These are phyloP conservation scores for Trametes elegans DNA, from an alignment of 768 basidiomycete genomes.

Conservation along the genomic window DNA sequence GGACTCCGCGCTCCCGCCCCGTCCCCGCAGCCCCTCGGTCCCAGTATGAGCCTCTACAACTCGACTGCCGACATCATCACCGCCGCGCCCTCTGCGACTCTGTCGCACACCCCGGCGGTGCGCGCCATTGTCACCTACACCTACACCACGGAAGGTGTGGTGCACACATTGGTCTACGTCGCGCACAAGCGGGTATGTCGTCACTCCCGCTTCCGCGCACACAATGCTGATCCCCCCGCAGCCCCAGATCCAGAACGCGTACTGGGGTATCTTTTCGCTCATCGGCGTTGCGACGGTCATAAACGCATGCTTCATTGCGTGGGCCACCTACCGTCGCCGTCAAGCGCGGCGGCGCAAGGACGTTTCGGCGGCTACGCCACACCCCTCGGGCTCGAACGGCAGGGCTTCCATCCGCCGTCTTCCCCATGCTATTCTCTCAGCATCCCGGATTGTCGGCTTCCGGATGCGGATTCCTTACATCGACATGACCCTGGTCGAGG, in stretches of 20 bases:
- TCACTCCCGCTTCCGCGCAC: neutral
- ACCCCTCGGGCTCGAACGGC: neutral
- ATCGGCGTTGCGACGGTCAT: slow-evolving; percentile 18
- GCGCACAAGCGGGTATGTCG: neutral
- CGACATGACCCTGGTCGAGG: slow-evolving; percentile 28
- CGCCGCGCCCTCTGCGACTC: neutral
- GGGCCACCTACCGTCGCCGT: slow-evolving; percentile 22
- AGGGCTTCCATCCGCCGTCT: slow-evolving; percentile 22
- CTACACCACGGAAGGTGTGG: neutral
- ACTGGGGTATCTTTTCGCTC: slow-evolving; percentile 8
- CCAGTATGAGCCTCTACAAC: slow-evolving; percentile 1
- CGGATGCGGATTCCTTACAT: slow-evolving; percentile 28
- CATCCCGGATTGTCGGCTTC: slow-evolving; percentile 28
- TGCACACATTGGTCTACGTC: neutral
- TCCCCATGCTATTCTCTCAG: slow-evolving; percentile 27
- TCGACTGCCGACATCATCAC: neutral
- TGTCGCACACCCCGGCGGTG: neutral
- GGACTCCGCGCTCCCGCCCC: neutral
- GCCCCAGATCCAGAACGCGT: neutral
- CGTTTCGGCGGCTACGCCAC: neutral
- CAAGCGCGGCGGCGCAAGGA: neutral
- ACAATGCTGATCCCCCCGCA: neutral
- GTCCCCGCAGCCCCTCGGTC: neutral
- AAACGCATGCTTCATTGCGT: slow-evolving; percentile 19
- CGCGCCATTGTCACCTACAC: neutral